These are phyloP conservation scores for Tylopilus rubrobrunneus DNA, from an alignment of 768 basidiomycete genomes.

Conservation along the genomic window DNA sequence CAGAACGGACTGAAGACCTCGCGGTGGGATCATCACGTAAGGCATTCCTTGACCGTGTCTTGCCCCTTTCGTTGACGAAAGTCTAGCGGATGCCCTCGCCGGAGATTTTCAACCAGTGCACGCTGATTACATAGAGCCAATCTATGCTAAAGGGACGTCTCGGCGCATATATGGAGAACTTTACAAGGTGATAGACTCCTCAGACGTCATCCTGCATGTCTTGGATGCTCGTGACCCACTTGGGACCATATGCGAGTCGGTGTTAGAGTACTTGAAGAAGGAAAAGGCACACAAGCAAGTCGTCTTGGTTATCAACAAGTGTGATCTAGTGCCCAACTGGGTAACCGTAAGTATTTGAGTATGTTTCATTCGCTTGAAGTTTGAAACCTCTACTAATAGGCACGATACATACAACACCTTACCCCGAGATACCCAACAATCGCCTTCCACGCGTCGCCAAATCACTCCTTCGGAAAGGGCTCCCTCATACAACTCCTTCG, in stretches of 20 bases:
- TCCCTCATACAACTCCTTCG: slow-evolving; percentile 95
- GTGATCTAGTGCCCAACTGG: slow-evolving; percentile 98
- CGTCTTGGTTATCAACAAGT: slow-evolving; percentile 96
- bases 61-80: slow-evolving; percentile 1
- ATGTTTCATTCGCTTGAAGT: background rate
- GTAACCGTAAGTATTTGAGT: slow-evolving; percentile 70
- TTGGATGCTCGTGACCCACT: slow-evolving; percentile 94
- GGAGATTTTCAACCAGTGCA: slow-evolving; percentile 55
- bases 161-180: slow-evolving; percentile 95
- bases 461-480: slow-evolving; percentile 98
- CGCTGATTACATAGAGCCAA: slow-evolving; percentile 82
- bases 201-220: slow-evolving; percentile 92
- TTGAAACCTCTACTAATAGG: slow-evolving; percentile 42
- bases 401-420: slow-evolving; percentile 92
- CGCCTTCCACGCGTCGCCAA: slow-evolving; percentile 97
- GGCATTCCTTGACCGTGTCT: background rate
- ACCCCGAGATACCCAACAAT: slow-evolving; percentile 94
- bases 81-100: slow-evolving; percentile 2
- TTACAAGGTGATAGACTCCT: slow-evolving; percentile 99
- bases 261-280: slow-evolving; percentile 89
- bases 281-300: slow-evolving; percentile 98
- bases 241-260: slow-evolving; percentile 92
- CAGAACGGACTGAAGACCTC: slow-evolving; percentile 39
- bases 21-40: slow-evolving; percentile 46
- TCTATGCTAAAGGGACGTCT: slow-evolving; percentile 94